Percentiles rank a stretch among this genome's conserved stretches.
phyloP scores from a whole-genome alignment of 441 rosid genomes.

The Pelargonium myrrhifolium region DNA sequence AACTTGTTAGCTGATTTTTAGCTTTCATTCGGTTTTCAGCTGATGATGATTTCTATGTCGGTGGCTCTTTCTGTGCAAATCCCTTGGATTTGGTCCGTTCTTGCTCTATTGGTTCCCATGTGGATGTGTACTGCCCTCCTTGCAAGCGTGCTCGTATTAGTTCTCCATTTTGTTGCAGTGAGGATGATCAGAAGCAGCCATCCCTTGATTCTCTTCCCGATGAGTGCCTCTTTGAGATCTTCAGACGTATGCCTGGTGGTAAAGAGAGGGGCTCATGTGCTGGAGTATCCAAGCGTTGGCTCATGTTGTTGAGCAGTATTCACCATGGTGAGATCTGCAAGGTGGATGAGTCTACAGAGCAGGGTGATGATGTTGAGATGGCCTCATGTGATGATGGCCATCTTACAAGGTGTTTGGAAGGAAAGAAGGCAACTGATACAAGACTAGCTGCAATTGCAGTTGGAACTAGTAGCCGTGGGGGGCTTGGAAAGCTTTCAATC shows the following conservation, averaged over 20 bases:
- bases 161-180: slow-evolving; percentile 33
- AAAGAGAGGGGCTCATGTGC: slow-evolving; percentile 68
- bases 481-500: slow-evolving; percentile 77
- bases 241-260: slow-evolving; percentile 59
- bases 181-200: slow-evolving; percentile 44
- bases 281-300: slow-evolving; percentile 85
- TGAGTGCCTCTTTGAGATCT: slow-evolving; percentile 85
- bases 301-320: slow-evolving; percentile 54
- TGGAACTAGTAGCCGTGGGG: slow-evolving; percentile 68
- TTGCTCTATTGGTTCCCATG: slow-evolving; percentile 41
- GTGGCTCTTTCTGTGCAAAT: slow-evolving; percentile 54
- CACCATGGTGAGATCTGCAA: slow-evolving; percentile 41
- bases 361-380: slow-evolving; percentile 30
- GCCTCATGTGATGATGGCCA: slow-evolving; percentile 39
- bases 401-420: slow-evolving; percentile 71
- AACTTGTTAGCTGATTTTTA: background rate
- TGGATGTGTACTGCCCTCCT: slow-evolving; percentile 66
- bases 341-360: slow-evolving; percentile 11
- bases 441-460: slow-evolving; percentile 85
- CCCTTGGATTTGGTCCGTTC: slow-evolving; percentile 54
- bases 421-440: slow-evolving; percentile 75
- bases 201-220: slow-evolving; percentile 76
- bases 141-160: slow-evolving; percentile 60
- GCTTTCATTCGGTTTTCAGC: slow-evolving; percentile 35
- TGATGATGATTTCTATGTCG: slow-evolving; percentile 59